Evolutionary conservation across 352 stramenopile species (phyloP).

Genomic region (Pythium coloratum): DNA sequence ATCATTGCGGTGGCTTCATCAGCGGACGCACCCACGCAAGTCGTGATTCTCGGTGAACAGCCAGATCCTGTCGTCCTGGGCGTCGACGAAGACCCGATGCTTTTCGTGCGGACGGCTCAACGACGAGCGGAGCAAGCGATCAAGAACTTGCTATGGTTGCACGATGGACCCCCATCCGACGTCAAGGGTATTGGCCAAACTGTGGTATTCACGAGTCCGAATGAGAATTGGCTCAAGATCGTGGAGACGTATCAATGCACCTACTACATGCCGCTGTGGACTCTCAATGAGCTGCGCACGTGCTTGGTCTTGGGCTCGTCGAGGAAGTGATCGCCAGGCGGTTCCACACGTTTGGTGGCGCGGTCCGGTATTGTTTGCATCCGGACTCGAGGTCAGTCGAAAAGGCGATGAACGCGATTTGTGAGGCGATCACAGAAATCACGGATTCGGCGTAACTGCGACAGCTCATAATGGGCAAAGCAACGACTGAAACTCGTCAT

Average conservation of each 20-base stretch:
- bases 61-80: background rate
- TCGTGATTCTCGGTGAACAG: background rate
- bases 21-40: background rate
- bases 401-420: background rate
- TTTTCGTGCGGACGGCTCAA: background rate
- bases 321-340: background rate
- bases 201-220: background rate
- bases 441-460: background rate
- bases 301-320: background rate
- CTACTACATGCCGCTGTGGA: conserved; percentile 1
- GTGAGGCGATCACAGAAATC: too few relatives aligned
- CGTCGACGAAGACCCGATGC: background rate
- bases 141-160: background rate
- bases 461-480: background rate
- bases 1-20: background rate
- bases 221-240: background rate
- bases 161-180: background rate
- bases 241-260: background rate
- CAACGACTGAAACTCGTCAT: too few relatives aligned
- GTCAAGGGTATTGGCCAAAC: background rate
- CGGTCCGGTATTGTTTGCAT: background rate
- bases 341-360: background rate
- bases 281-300: background rate
- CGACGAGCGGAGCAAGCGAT: background rate
- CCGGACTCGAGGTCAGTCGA: background rate